Percentiles rank a stretch among this genome's conserved stretches.
Evolutionary conservation across 805 yeast species (phyloP).

Genomic region (Cyberlindnera bimundalis): DNA sequence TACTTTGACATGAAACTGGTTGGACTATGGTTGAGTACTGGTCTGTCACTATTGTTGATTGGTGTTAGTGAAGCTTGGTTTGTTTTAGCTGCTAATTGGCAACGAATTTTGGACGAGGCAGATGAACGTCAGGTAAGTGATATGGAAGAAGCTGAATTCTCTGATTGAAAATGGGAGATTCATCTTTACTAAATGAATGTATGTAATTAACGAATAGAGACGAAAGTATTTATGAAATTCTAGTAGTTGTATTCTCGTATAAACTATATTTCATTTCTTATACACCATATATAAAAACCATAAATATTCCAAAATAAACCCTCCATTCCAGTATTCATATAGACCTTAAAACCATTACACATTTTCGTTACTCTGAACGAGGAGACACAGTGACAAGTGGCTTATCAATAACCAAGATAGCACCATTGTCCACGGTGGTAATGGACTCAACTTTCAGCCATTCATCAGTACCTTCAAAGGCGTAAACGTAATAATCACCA

Average conservation of each 20-base stretch:
- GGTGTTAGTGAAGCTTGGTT: constrained; percentile 42
- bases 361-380: neutral
- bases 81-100: constrained; percentile 50
- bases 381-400: constrained; percentile 13
- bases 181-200: too few relatives aligned
- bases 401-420: constrained; percentile 38
- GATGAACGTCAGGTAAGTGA: constrained; percentile 34
- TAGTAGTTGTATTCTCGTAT: too few relatives aligned
- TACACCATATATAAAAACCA: neutral
- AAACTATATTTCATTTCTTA: neutral
- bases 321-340: too few relatives aligned
- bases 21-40: constrained; percentile 74
- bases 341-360: too few relatives aligned
- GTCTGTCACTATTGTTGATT: constrained; percentile 45
- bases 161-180: constrained; percentile 2
- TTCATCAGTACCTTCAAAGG: constrained; percentile 31
- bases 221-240: too few relatives aligned
- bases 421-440: constrained; percentile 43
- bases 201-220: neutral
- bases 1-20: constrained; percentile 36
- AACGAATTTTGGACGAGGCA: constrained; percentile 40
- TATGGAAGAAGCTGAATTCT: constrained; percentile 12
- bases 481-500: constrained; percentile 34
- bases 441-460: constrained; percentile 33
- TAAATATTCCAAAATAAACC: neutral